Conservation (phyloP, 306 rosid genomes). For the Quercus robur region DNA sequence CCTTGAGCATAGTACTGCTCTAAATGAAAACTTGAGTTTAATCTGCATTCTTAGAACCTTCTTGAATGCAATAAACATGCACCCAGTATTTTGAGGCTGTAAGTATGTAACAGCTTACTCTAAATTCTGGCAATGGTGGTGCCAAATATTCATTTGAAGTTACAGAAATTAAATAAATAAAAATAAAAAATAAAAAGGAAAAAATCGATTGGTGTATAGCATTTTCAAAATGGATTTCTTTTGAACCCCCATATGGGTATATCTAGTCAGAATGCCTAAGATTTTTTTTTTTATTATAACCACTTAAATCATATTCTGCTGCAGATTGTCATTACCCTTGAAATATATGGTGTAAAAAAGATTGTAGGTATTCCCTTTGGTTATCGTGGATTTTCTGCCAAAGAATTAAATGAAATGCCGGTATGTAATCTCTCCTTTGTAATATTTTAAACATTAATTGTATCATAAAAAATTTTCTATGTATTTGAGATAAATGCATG, state of each 20-base stretch:
- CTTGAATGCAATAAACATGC: background rate
- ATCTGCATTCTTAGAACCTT: background rate
- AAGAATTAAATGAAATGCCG: constrained; percentile 74
- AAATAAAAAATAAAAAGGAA: background rate
- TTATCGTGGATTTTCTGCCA: constrained; percentile 87
- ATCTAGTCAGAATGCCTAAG: background rate
- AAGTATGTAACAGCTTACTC: background rate
- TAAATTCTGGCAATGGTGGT: background rate
- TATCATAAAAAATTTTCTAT: background rate
- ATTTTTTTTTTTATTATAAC: background rate
- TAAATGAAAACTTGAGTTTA: background rate
- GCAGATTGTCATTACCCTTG: constrained; percentile 98
- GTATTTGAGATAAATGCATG: constrained; percentile 1
- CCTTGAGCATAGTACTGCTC: background rate
- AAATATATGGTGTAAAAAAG: constrained; percentile 89
- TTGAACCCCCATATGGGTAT: background rate
- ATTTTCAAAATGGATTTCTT: background rate
- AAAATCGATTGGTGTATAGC: background rate
- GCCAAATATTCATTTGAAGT: background rate
- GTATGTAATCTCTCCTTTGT: constrained; percentile 39
- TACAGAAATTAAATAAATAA: background rate
- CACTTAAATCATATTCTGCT: constrained; percentile 22
- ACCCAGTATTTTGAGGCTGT: background rate
- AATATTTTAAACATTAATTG: constrained; percentile 2
- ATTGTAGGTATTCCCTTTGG: constrained; percentile 98